Evolutionary conservation across 495 filamentous ascomycete genomes (phyloP), one percentile per base, ranked within the genome.

Genomic region (Trichoderma virens): DNA sequence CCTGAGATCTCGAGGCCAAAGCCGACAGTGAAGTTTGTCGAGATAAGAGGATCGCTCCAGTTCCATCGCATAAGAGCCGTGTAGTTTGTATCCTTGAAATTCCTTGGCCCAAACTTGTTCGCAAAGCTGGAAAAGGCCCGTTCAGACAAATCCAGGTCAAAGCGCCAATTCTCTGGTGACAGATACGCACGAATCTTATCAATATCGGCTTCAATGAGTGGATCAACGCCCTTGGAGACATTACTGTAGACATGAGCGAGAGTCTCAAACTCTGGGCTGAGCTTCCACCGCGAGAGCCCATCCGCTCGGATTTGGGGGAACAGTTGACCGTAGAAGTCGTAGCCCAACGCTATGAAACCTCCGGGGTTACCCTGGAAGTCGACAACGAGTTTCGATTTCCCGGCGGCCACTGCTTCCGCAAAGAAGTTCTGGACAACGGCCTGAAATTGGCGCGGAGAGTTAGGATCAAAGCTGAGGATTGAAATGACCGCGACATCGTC

Each of bases 321-420:
- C 5, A 79, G 67, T 35, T 76, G 76, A 35, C 72, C 69, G 73
- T 77, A 82, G 62, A 79, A 68, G 65, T 82, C 80, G 64, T 79
- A 76, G 3, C 75, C 75, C 56, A 74, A 70, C 62, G 80, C 70
- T 41, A 81, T 78, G 62, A 74, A 79, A 28, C 83, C 83, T 9
- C 83, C 83, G 0, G 70, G 72, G 65, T 86, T 86, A 11, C 72
- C 74, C 9, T 79, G 73, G 1, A 86, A 66, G 65, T 86, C 83
- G 60, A 86, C 80, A 39, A 85, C 68, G 5, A 85, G 68, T 54
- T 82, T 84, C 61, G 69, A 79, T 68, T 80, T 82, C 3, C 76
- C 78, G 18, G 70, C 75, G 27, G 72, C 66, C 45, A 66, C 65
- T 31, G 75, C 74, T 31, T 68, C 69, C 11, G 73, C 66, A 62